phyloP scores from a whole-genome alignment of 306 rosid species.

The Cercis canadensis region DNA sequence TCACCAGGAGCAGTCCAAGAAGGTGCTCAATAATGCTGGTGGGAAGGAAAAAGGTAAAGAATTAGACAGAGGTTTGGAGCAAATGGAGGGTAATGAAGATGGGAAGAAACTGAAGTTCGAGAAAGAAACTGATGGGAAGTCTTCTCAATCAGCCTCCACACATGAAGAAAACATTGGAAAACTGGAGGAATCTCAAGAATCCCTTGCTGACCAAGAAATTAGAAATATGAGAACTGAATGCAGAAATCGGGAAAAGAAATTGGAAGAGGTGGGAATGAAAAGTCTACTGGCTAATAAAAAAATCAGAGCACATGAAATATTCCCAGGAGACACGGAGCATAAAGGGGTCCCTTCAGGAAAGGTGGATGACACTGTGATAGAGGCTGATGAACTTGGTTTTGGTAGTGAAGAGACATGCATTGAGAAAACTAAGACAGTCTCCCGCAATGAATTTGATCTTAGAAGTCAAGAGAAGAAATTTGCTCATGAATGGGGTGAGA shows the following conservation, averaged over 20 bases:
- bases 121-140: conserved; percentile 42
- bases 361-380: conserved; percentile 43
- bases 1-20: conserved; percentile 36
- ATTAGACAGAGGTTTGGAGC: conserved; percentile 36
- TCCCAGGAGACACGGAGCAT: conserved; percentile 39
- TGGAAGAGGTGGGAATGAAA: conserved; percentile 45
- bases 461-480: conserved; percentile 52
- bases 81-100: conserved; percentile 35
- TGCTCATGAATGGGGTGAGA: conserved; percentile 53
- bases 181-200: conserved; percentile 41
- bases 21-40: conserved; percentile 38
- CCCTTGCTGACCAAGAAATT: conserved; percentile 42
- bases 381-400: conserved; percentile 47
- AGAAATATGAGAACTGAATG: conserved; percentile 35
- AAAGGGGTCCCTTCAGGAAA: conserved; percentile 31
- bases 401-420: conserved; percentile 36
- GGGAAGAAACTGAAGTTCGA: conserved; percentile 37
- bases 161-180: conserved; percentile 44
- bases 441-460: conserved; percentile 46
- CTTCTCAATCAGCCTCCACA: conserved; percentile 35
- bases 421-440: conserved; percentile 45
- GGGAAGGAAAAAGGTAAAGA: conserved; percentile 32
- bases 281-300: conserved; percentile 30
- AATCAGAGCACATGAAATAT: conserved; percentile 28
- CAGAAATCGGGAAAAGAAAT: conserved; percentile 36